Base-by-base conservation (phyloP, 768 basidiomycete genomes). In the Trametes cingulata region DNA sequence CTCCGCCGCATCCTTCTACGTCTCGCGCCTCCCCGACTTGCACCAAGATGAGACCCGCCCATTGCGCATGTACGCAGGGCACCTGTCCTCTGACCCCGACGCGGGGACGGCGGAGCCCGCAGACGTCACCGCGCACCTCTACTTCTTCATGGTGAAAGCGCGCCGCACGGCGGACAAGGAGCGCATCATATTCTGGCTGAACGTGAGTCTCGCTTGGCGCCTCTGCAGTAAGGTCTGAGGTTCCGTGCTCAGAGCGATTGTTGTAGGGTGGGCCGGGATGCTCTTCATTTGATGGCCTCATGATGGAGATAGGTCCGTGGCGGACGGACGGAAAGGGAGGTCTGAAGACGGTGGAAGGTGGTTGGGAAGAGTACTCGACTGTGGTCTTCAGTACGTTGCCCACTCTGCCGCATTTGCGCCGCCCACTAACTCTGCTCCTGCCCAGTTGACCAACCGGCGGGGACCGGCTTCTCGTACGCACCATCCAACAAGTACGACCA, bases 281-380 rank as follows among this genome's bases (percentile, higher is more conserved):
- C 73, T 97, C 95, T 0, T 94, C 92, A 0, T 98, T 98, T 70
- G 96, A 98, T 67, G 96, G 96, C 2, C 81, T 95, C 17, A 90
- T 98, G 88, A 95, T 98, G 93, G 96, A 98, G 68, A 80, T 95
- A n/a, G 96, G 96, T 0, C 95, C 96, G 4, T 96, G 93, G 85
- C 83, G 83, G 64, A 75, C 88, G 74, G 89, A 93, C 67, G 82
- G 85, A 52, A 77, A 85, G 15, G 86, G 90, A 56, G 83, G 87
- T 3, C 82, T 95, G 62, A 83, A 82, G 66, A 81, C 85, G 19
- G 77, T 84, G 9, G 87, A 93, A 63, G 94, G 95, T 25, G 95
- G 95, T 9, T 98, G 96, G 96, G 95, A 98, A 70, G 96, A 98
- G 71, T 98, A 96, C 71, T 88, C 91, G 22, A 95, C 91, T 35